Evolutionary conservation across 306 rosid species (phyloP).

Genomic region (Echinosophora koreensis): DNA sequence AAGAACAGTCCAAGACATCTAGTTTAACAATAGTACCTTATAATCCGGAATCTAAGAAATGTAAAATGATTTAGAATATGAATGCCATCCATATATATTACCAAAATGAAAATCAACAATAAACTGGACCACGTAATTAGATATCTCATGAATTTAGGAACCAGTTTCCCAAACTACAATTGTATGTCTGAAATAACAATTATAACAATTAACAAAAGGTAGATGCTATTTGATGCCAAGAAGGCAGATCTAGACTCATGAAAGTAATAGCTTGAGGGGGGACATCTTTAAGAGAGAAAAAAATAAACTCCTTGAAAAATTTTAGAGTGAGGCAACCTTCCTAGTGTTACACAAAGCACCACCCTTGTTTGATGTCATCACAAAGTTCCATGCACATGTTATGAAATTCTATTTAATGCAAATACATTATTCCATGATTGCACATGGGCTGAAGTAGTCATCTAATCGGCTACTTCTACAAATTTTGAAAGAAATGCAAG

Average conservation of each 20-base stretch:
- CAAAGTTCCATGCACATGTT: neutral
- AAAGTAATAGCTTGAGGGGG: too few relatives aligned
- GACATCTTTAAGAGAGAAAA: too few relatives aligned
- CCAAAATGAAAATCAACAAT: neutral
- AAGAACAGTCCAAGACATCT: too few relatives aligned
- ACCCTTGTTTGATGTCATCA: neutral
- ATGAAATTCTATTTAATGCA: neutral
- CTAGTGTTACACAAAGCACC: neutral
- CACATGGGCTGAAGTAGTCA: neutral
- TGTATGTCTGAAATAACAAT: neutral
- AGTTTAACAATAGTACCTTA: too few relatives aligned
- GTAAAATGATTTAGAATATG: neutral
- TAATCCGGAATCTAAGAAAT: too few relatives aligned
- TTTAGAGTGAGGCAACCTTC: too few relatives aligned
- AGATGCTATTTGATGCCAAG: neutral
- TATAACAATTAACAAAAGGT: neutral
- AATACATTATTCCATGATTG: neutral
- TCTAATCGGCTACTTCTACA: neutral
- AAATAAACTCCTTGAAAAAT: too few relatives aligned
- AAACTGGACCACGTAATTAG: too few relatives aligned
- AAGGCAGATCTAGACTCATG: too few relatives aligned
- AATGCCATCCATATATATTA: neutral
- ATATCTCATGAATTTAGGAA: neutral
- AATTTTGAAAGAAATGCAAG: constrained; percentile 28
- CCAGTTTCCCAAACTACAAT: neutral